Evolutionary conservation across 1,284 basidiomycete genomes (phyloP), one percentile per base, ranked within the genome.

Genomic region (Golubevia sp.): DNA sequence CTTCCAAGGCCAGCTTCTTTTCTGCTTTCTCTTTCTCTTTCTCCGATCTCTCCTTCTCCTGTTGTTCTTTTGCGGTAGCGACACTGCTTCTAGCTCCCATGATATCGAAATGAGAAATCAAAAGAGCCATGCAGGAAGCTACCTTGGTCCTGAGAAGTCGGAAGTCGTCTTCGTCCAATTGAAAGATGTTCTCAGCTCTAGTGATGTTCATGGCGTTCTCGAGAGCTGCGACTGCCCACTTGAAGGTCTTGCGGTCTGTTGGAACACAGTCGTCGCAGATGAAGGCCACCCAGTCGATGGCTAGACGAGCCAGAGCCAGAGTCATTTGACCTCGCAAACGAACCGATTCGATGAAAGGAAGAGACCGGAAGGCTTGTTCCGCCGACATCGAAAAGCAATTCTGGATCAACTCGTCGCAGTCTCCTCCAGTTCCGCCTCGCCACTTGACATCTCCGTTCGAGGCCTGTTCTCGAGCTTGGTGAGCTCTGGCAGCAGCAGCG

Each of bases 361-460:
- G 65, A 20, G 73, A 73, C 25, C 80, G 76, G 23, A 74, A 71
- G 18, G 77, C 80, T 72, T 95, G 93, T 68, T 88, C 87, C 1
- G 95, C 94, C n/a, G 95, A 94, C 80, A 98, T 99, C 50, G 90
- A 86, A 80, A 94, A 99, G 92, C 96, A 99, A 79, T 93, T 95
- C 76, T 96, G 93, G 63, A 97, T 88, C 49, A 98, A 86, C 68
- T 97, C 96, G 81, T 83, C 77, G 51, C 74, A 72, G 26, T 68
- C 64, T 15, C 54, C 64, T 23, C 56, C 64, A 20, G 44, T 59
- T 21, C 59, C 59, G 8, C 25, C 30, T 34, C 30, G 4, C 30
- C 30, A 34, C 11, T 34, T 34, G 30, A 34, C 30, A 11, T 34
- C 51, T 26, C 20, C 18, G 18, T 34, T 23, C 23, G 21, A 13